Conservation (phyloP, 2,329 filamentous ascomycete species). For the Paecilomyces niveus region DNA sequence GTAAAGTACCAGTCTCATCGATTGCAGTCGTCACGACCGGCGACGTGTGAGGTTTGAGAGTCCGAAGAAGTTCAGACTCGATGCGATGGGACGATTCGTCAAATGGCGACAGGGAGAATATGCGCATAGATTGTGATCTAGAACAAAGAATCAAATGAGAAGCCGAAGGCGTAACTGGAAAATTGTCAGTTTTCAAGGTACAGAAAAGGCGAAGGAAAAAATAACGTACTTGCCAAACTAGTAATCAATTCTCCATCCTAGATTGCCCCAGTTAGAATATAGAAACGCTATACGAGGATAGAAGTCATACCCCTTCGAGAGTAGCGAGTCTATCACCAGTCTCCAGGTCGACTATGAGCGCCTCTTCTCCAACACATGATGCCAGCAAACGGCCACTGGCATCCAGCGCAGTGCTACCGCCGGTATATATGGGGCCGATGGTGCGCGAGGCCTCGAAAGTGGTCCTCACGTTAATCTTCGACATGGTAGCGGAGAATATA, state of each 20-base stretch:
- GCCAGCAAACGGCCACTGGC: slow-evolving; percentile 74
- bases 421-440: slow-evolving; percentile 89
- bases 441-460: slow-evolving; percentile 80
- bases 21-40: slow-evolving; percentile 82
- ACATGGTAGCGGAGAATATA: slow-evolving; percentile 24
- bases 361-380: slow-evolving; percentile 87
- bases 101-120: slow-evolving; percentile 65
- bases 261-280: slow-evolving; percentile 9
- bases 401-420: slow-evolving; percentile 79
- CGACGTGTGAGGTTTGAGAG: slow-evolving; percentile 81
- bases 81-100: slow-evolving; percentile 50
- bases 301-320: slow-evolving; percentile 68
- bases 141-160: slow-evolving; percentile 89
- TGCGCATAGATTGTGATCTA: slow-evolving; percentile 89
- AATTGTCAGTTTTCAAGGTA: slow-evolving; percentile 4
- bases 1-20: slow-evolving; percentile 78
- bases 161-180: slow-evolving; percentile 72
- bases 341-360: slow-evolving; percentile 73
- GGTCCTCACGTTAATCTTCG: slow-evolving; percentile 61
- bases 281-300: slow-evolving; percentile 10
- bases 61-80: slow-evolving; percentile 63
- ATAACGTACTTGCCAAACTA: slow-evolving; percentile 34
- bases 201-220: background rate
- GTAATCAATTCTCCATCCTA: slow-evolving; percentile 58
- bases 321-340: slow-evolving; percentile 75